Percentiles rank a stretch among this genome's conserved stretches.
Evolutionary conservation across 805 yeast species (phyloP).

Genomic region (Cyberlindnera euphorbiiphila): DNA sequence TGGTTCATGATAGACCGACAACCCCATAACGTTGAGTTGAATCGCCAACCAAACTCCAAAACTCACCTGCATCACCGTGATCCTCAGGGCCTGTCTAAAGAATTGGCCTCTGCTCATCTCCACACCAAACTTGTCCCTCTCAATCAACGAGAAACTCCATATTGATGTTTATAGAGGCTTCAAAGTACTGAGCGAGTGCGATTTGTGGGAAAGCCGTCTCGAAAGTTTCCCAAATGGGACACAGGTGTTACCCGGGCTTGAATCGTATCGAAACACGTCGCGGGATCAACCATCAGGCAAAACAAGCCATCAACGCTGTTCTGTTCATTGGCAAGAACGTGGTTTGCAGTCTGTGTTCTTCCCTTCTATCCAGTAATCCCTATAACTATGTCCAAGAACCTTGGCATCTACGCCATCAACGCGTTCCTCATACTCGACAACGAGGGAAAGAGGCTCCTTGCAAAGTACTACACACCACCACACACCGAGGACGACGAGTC

Average conservation of each 20-base stretch:
- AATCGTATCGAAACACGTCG: constrained; percentile 10
- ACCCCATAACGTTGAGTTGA: too few relatives aligned
- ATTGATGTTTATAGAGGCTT: background rate
- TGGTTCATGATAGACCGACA: too few relatives aligned
- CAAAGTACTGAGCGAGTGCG: background rate
- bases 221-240: constrained; percentile 1
- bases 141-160: too few relatives aligned
- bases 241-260: constrained; percentile 1
- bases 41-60: too few relatives aligned
- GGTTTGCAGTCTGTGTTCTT: too few relatives aligned
- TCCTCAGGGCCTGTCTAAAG: constrained; percentile 42
- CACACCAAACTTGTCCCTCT: too few relatives aligned
- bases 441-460: constrained; percentile 74
- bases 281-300: background rate
- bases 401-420: constrained; percentile 75
- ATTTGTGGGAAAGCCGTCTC: constrained; percentile 1
- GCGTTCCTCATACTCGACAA: constrained; percentile 79
- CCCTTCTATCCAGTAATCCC: too few relatives aligned
- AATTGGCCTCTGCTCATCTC: constrained; percentile 34
- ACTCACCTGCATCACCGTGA: constrained; percentile 46
- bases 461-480: constrained; percentile 79
- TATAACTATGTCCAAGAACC: constrained; percentile 44
- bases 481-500: constrained; percentile 28
- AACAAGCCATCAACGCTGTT: too few relatives aligned
- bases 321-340: too few relatives aligned